These are phyloP conservation scores for Rhynchospora pubera DNA, from an alignment of 176 grass and related monocot genomes.

Conservation along the genomic window DNA sequence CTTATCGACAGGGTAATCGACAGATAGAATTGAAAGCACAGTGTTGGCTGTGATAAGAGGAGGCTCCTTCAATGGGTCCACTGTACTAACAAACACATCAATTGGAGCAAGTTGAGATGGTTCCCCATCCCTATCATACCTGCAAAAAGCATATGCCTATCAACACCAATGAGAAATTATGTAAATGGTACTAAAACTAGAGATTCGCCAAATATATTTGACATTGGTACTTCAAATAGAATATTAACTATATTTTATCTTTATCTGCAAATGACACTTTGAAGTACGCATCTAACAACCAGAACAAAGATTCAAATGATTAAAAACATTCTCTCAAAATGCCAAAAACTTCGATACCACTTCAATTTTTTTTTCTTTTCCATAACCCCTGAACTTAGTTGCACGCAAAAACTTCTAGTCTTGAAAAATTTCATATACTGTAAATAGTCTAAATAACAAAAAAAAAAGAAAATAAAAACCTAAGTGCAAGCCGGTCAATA, in stretches of 20 bases:
- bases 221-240: background rate
- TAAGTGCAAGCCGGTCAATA: conserved; percentile 77
- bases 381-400: background rate
- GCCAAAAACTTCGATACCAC: background rate
- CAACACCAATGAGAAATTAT: background rate
- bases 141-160: conserved; percentile 24
- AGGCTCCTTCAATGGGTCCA: conserved; percentile 86
- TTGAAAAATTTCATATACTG: background rate
- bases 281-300: background rate
- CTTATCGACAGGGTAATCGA: conserved; percentile 93
- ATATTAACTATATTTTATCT: background rate
- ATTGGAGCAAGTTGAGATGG: conserved; percentile 71
- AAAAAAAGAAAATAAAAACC: conserved; percentile 30
- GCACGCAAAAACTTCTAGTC: background rate
- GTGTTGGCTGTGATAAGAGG: conserved; percentile 84
- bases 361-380: background rate
- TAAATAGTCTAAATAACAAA: background rate
- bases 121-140: conserved; percentile 90
- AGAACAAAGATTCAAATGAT: background rate
- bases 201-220: conserved; percentile 1
- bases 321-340: background rate
- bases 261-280: background rate
- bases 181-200: background rate
- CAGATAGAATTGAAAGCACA: conserved; percentile 75
- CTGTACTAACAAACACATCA: conserved; percentile 92